Conservation (phyloP, 1,284 basidiomycete species). For the Singerocomus inundabilis region DNA sequence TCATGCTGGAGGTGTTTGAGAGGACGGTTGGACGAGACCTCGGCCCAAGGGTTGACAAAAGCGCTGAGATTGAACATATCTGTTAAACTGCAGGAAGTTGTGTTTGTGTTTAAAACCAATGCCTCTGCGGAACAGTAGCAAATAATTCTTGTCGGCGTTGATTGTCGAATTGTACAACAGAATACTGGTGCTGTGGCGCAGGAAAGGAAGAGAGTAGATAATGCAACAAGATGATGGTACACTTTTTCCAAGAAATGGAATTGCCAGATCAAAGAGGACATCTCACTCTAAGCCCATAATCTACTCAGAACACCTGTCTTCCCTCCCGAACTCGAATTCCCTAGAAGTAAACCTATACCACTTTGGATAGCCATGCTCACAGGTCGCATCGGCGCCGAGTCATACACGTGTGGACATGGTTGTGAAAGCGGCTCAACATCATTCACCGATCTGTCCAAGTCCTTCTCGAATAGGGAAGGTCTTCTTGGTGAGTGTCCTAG, state of each 20-base stretch:
- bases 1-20: slow-evolving; percentile 93
- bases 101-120: slow-evolving; percentile 16
- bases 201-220: too few species aligned
- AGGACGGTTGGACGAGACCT: slow-evolving; percentile 82
- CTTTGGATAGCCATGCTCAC: slow-evolving; percentile 73
- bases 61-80: slow-evolving; percentile 65
- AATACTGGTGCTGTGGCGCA: too few species aligned
- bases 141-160: slow-evolving; percentile 1
- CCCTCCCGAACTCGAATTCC: slow-evolving; percentile 38
- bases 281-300: slow-evolving; percentile 47
- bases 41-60: slow-evolving; percentile 55
- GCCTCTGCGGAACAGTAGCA: slow-evolving; percentile 6
- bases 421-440: slow-evolving; percentile 54
- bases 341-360: slow-evolving; percentile 61
- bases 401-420: slow-evolving; percentile 74
- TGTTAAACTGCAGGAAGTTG: slow-evolving; percentile 11
- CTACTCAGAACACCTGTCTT: slow-evolving; percentile 63
- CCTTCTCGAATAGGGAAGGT: slow-evolving; percentile 72
- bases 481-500: slow-evolving; percentile 50
- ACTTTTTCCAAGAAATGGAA: not conserved
- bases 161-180: too few species aligned
- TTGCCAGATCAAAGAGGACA: not conserved
- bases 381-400: slow-evolving; percentile 70
- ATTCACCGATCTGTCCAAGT: slow-evolving; percentile 57
- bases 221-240: not conserved